Evolutionary conservation across 1,284 basidiomycete genomes (phyloP).

Genomic region (Leccinum ponderosum): DNA sequence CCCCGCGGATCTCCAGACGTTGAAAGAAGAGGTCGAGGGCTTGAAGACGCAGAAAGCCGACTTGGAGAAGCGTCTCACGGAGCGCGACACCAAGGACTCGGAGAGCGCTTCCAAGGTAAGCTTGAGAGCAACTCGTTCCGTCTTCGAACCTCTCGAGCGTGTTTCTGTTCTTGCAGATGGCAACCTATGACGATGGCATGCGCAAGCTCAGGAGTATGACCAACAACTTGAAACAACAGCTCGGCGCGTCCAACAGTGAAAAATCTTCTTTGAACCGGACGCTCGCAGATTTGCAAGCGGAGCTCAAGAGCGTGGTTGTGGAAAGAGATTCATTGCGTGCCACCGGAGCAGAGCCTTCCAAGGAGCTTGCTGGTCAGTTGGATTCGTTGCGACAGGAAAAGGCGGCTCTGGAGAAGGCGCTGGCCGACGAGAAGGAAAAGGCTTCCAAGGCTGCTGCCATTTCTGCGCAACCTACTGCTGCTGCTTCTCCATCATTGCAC

Average conservation of each 20-base stretch:
- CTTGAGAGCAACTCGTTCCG: not conserved
- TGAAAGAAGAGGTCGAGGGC: constrained; percentile 71
- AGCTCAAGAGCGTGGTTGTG: constrained; percentile 34
- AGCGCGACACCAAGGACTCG: constrained; percentile 42
- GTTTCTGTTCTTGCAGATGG: constrained; percentile 21
- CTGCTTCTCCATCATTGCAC: constrained; percentile 11
- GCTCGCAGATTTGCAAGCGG: constrained; percentile 32
- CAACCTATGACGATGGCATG: constrained; percentile 37
- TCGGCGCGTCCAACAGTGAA: constrained; percentile 36
- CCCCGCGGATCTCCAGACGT: constrained; percentile 80
- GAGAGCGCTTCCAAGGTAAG: constrained; percentile 41
- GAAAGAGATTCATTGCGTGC: constrained; percentile 36
- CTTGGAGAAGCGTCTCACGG: constrained; percentile 38
- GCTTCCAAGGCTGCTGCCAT: constrained; percentile 26
- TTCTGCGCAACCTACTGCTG: constrained; percentile 14
- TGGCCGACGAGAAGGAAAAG: constrained; percentile 43
- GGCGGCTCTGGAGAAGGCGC: constrained; percentile 39
- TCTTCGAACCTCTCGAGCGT: not conserved
- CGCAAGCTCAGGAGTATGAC: constrained; percentile 31
- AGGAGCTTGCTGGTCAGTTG: constrained; percentile 38
- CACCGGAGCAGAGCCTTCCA: constrained; percentile 19
- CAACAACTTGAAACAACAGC: constrained; percentile 34
- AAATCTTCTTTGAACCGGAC: constrained; percentile 39
- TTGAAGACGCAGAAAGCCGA: constrained; percentile 49
- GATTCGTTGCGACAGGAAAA: constrained; percentile 46